Evolutionary conservation across 2,329 filamentous ascomycete genomes (phyloP).

Genomic region (Stagonosporopsis cucurbitacearum): DNA sequence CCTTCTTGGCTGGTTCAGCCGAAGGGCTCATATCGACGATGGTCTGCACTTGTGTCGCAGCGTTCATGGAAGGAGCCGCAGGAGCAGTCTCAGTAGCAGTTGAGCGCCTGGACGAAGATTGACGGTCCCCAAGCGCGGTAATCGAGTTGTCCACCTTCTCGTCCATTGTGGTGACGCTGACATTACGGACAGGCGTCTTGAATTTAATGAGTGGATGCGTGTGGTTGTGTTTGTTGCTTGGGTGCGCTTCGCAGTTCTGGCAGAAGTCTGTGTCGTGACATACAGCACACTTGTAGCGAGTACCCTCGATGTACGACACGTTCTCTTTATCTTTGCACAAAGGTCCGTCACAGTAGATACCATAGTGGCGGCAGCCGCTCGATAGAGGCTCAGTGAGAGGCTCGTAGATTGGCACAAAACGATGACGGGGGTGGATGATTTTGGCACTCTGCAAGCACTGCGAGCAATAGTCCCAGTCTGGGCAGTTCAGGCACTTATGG

Average conservation of each 20-base stretch:
- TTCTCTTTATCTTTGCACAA: constrained; percentile 70
- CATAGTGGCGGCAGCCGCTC: constrained; percentile 68
- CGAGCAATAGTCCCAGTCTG: constrained; percentile 95
- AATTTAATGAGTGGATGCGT: constrained; percentile 98
- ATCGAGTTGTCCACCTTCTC: constrained; percentile 73
- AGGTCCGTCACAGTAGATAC: constrained; percentile 94
- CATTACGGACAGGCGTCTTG: constrained; percentile 87
- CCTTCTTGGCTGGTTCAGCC: constrained; percentile 52
- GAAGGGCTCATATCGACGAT: constrained; percentile 64
- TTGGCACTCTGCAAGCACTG: constrained; percentile 72
- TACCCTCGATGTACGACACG: constrained; percentile 73
- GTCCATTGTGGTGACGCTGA: constrained; percentile 83
- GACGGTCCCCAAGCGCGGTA: constrained; percentile 76
- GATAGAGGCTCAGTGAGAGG: constrained; percentile 61
- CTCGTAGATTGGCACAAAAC: constrained; percentile 88
- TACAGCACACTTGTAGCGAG: constrained; percentile 95
- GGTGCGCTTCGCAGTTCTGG: constrained; percentile 88
- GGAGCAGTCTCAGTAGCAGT: constrained; percentile 61
- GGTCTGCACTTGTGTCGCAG: constrained; percentile 71
- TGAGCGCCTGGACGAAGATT: constrained; percentile 48
- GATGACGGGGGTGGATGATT: constrained; percentile 79
- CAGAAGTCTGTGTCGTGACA: constrained; percentile 97
- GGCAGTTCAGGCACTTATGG: constrained; percentile 96
- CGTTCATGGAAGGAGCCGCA: constrained; percentile 56
- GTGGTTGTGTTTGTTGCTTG: constrained; percentile 83